Base-by-base conservation (phyloP, 768 basidiomycete genomes). In the Asterophora lycoperdoides region DNA sequence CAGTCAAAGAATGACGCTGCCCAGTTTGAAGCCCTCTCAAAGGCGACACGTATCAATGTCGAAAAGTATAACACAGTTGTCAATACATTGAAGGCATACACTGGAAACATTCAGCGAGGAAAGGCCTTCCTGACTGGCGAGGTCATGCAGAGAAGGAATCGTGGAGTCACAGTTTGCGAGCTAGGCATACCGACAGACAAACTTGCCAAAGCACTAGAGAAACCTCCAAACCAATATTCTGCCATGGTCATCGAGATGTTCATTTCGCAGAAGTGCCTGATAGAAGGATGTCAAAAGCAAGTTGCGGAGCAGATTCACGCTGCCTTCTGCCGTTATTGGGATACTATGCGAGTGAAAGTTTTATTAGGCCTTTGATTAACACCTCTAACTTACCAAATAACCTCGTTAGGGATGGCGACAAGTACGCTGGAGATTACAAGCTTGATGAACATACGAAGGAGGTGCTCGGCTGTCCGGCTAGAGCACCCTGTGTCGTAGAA, bases 391-490 rank as follows among this genome's bases (percentile, higher is more conserved):
- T 19, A 29, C 28, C 29, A 29, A 10, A 18, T 14, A 35, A 35
- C 15, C 19, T 8, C 11, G n/a, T 5, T 18, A 52, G 51, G 51
- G 45, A 52, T 47, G 45, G 41, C 8, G 38, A 46, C 11, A 56
- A 46, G n/a, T 70, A 69, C 48, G 41, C 39, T 1, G 64, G 66
- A 7, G 33, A 34, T 2, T 71, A 68, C 53, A 34, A 37, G 5
- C 56, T 57, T 17, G 46, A 68, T 15, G 36, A 63, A 38, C 50
- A 44, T 2, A 61, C 56, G 1, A 51, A 52, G 1, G 40, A 32
- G 3, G 64, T 68, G 10, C 43, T 54, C 5, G 68, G 69, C 2
- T 64, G 63, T 42, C 70, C 64, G 1, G 65, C 64, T 0, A 43
- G 60, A 1, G 62, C 61, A 0, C 41, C 39, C 15, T 53, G 56